A percentile compares a stretch with the other conserved stretches of the same genome.
phyloP scores from a whole-genome alignment of 129 eudicot genomes.

The Glebionis coronaria region DNA sequence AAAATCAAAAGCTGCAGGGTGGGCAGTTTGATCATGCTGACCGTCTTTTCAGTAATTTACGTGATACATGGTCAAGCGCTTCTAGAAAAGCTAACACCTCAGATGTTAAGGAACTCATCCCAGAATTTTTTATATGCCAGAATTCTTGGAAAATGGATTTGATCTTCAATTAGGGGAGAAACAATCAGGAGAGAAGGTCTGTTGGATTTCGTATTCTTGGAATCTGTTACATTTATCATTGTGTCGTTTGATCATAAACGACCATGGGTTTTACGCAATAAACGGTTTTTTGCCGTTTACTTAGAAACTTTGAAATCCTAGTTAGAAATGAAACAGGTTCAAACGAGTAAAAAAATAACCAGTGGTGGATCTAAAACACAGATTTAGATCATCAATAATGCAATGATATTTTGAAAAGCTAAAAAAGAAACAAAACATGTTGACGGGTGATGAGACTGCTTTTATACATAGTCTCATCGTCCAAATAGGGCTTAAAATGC shows the following conservation, averaged over 20 bases:
- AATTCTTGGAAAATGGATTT: slow-evolving; percentile 83
- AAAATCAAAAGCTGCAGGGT: slow-evolving; percentile 96
- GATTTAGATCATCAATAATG: not conserved
- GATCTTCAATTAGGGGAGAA: slow-evolving; percentile 90
- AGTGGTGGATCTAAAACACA: not conserved
- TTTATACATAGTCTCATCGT: too few species aligned
- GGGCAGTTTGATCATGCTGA: slow-evolving; percentile 99
- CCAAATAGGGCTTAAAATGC: too few species aligned
- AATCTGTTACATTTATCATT: not conserved
- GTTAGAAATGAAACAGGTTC: not conserved
- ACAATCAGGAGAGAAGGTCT: slow-evolving; percentile 98
- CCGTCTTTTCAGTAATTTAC: slow-evolving; percentile 82
- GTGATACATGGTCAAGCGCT: slow-evolving; percentile 95
- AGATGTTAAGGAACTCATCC: slow-evolving; percentile 93
- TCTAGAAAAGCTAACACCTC: slow-evolving; percentile 95
- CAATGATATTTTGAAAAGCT: not conserved
- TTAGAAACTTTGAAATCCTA: not conserved
- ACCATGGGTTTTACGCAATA: not conserved
- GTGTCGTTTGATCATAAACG: not conserved
- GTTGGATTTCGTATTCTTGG: slow-evolving; percentile 17
- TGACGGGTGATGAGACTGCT: too few species aligned
- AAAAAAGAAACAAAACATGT: not conserved
- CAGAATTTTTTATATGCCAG: slow-evolving; percentile 96
- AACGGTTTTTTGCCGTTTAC: not conserved
- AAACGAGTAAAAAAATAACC: not conserved